phyloP scores from a whole-genome alignment of 2,329 filamentous ascomycete genomes.

The Paraphaeosphaeria sporulosa region DNA sequence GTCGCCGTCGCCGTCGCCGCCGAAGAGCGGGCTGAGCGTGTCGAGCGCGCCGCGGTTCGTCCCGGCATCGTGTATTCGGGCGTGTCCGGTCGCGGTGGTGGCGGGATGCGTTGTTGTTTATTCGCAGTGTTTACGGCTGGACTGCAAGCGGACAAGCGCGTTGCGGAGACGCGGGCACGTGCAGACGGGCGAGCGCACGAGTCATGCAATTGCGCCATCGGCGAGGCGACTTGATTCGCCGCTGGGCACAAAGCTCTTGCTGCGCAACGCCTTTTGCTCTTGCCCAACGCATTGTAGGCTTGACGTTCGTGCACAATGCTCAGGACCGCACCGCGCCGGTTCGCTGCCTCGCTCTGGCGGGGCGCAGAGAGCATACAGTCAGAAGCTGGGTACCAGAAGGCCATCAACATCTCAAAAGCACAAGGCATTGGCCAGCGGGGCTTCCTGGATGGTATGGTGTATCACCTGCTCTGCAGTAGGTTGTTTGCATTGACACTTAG shows the following conservation, averaged over 20 bases:
- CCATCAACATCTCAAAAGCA: constrained; percentile 76
- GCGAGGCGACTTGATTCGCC: constrained; percentile 26
- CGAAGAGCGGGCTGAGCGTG: constrained; percentile 50
- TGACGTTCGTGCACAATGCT: constrained; percentile 64
- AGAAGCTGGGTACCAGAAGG: constrained; percentile 64
- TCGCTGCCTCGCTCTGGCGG: constrained; percentile 69
- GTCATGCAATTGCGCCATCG: constrained; percentile 34
- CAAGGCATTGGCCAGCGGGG: constrained; percentile 78
- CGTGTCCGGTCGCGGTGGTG: constrained; percentile 14
- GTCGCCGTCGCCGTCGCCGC: too few species aligned
- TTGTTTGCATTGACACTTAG: constrained; percentile 11
- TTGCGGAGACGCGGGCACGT: constrained; percentile 23
- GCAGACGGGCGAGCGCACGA: constrained; percentile 4
- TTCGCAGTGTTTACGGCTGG: constrained; percentile 17
- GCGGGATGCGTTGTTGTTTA: too few species aligned
- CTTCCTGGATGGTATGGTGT: constrained; percentile 75
- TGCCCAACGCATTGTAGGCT: constrained; percentile 3
- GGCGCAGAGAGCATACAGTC: constrained; percentile 57
- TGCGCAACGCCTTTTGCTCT: not conserved
- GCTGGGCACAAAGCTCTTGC: constrained; percentile 14
- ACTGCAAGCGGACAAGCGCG: constrained; percentile 17
- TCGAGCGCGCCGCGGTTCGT: constrained; percentile 54
- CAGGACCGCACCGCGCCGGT: constrained; percentile 70
- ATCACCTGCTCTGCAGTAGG: not conserved
- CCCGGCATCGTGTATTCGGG: constrained; percentile 52